Base-by-base conservation (phyloP, 768 basidiomycete species). In the Cantharellus cinnabarinus region DNA sequence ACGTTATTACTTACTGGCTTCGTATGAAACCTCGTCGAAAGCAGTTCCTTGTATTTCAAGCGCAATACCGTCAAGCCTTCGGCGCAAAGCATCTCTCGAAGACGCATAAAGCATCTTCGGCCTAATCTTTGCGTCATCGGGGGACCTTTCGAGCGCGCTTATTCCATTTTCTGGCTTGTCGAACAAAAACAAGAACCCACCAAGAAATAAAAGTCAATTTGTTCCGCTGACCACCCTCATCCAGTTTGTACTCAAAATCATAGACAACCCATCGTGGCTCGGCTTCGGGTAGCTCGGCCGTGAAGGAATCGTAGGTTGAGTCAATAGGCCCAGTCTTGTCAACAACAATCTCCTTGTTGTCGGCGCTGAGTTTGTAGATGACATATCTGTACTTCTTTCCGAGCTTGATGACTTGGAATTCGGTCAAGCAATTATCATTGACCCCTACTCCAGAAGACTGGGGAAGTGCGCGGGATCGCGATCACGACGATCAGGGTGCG, bases 81-180 rank as follows among this genome's bases (percentile, higher is more conserved):
- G 79, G 66, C 79, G 78, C 63, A 99, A 71, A 3, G 82, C 82
- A 37, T 89, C 85, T 67, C 80, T 83, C 58, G 93, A 97, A 15
- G 89, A 82, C 2, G 94, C 84, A 71, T 79, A 85, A 65, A 95
- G 65, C 91, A 97, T 97, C 82, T 93, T 97, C 68, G 79, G 75
- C 73, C 85, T 90, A 71, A 93, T 77, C 72, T 79, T 85, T 48
- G 89, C 82, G 50, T 69, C 71, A 66, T 93, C 89, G 63, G 94
- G 93, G 20, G 81, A 77, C 94, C 94, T 97, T 66, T 35, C 42
- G 14, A 35, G 5, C 56, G 41, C 41, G 37, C 40, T 41, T 14
- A 48, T 14, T 14, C 20, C 20, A 29, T 29, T 29, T 29, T 29
- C 20, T 1, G 20, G 20, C 10, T 48, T 48, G 44, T 48, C 10